Conservation (phyloP, 2,329 filamentous ascomycete genomes). For the Alternaria brassicicola region DNA sequence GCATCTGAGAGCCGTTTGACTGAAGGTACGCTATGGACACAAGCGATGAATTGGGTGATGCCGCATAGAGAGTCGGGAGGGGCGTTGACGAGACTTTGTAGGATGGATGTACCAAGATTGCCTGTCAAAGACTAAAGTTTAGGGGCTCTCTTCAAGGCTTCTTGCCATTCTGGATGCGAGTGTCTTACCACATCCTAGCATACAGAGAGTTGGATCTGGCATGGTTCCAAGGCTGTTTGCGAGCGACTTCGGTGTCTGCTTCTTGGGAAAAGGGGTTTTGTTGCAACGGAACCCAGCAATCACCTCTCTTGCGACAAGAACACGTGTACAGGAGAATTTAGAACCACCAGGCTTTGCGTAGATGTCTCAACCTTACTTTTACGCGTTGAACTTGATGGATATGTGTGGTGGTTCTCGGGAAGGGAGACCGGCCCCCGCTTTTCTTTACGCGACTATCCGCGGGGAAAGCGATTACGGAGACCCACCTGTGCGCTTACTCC, state of each 20-base stretch:
- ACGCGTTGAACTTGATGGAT: neutral
- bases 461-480: conserved; percentile 11
- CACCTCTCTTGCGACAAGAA: neutral
- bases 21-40: neutral
- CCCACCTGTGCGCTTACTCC: neutral
- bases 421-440: neutral
- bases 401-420: conserved; percentile 6
- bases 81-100: neutral
- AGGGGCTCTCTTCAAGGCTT: neutral
- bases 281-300: no score
- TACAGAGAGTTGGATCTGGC: conserved; percentile 27
- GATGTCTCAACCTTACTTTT: no score
- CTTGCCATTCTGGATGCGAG: neutral
- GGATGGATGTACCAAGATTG: neutral
- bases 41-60: conserved; percentile 3
- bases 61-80: neutral
- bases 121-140: neutral
- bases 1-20: neutral
- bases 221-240: conserved; percentile 2
- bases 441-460: neutral
- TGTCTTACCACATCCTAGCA: conserved; percentile 38
- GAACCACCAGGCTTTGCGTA: neutral
- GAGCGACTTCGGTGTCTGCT: neutral
- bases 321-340: fast-evolving
- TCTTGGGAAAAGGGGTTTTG: no score